A percentile compares a stretch with the other conserved stretches of the same genome.
These are phyloP conservation scores for Rutstroemia sydowiana DNA, from an alignment of 2,329 filamentous ascomycete species.

Conservation along the genomic window DNA sequence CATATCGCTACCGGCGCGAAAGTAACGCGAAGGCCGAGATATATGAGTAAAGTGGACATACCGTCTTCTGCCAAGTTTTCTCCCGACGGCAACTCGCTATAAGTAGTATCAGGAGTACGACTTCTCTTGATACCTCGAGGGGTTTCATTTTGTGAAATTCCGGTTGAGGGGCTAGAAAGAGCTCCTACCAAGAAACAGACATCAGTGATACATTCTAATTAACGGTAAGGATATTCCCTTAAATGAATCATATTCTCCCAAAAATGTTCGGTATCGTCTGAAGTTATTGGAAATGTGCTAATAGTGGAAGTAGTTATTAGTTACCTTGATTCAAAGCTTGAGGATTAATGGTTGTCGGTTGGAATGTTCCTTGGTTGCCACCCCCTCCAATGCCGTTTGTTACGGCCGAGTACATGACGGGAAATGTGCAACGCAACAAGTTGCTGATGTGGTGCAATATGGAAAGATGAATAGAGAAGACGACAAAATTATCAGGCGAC, in stretches of 20 bases:
- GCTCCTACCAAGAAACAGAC: slow-evolving; percentile 17
- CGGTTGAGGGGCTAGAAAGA: slow-evolving; percentile 30
- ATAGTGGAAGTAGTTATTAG: background rate
- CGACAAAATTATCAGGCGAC: background rate
- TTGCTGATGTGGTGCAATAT: background rate
- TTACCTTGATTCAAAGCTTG: slow-evolving; percentile 11
- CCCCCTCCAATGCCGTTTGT: slow-evolving; percentile 11
- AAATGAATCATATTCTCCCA: too few species aligned
- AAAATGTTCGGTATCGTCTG: background rate
- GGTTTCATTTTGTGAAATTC: slow-evolving; percentile 45
- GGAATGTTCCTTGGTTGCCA: slow-evolving; percentile 7
- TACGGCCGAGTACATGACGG: slow-evolving; percentile 12
- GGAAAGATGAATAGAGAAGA: background rate
- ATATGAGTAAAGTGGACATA: slow-evolving; percentile 44
- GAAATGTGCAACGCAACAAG: slow-evolving; percentile 4
- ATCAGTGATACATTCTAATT: background rate
- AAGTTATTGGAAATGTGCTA: background rate
- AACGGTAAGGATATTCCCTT: background rate
- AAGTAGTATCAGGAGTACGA: slow-evolving; percentile 55
- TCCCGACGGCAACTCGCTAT: slow-evolving; percentile 46
- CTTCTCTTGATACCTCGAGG: slow-evolving; percentile 71
- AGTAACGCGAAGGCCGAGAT: slow-evolving; percentile 11
- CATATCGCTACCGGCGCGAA: slow-evolving; percentile 24
- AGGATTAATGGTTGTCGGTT: slow-evolving; percentile 11
- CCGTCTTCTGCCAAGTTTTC: slow-evolving; percentile 63